These are phyloP conservation scores for Adansonia digitata DNA, from an alignment of 345 rosid species.

Conservation along the genomic window DNA sequence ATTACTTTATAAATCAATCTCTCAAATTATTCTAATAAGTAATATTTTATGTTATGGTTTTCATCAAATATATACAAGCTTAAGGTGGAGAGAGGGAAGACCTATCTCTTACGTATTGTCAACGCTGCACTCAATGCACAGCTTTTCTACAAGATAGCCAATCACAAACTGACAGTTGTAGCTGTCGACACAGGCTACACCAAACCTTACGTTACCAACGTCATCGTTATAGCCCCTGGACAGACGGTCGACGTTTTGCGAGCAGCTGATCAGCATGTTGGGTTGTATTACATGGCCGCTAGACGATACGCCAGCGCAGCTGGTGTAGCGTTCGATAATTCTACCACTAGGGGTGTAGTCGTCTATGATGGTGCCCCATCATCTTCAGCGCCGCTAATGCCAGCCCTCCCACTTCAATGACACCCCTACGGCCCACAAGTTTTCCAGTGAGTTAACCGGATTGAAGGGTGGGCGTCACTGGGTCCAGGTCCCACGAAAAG, in stretches of 20 bases:
- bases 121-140: constrained; percentile 87
- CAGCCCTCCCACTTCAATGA: constrained; percentile 53
- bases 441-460: constrained; percentile 46
- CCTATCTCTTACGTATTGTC: constrained; percentile 71
- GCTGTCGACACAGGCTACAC: constrained; percentile 72
- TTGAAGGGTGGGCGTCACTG: constrained; percentile 44
- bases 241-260: constrained; percentile 69
- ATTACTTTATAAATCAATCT: too few relatives aligned
- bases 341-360: constrained; percentile 65
- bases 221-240: constrained; percentile 63
- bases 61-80: constrained; percentile 49
- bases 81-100: constrained; percentile 57
- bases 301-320: constrained; percentile 51
- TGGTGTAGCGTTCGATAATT: constrained; percentile 26
- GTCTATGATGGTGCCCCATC: constrained; percentile 30
- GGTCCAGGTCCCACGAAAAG: constrained; percentile 53
- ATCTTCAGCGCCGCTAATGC: constrained; percentile 44
- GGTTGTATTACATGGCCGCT: constrained; percentile 80
- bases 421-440: constrained; percentile 60
- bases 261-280: constrained; percentile 46
- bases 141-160: constrained; percentile 79
- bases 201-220: constrained; percentile 53
- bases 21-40: too few relatives aligned
- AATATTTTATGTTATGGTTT: not conserved
- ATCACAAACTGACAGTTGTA: constrained; percentile 71